A percentile compares a stretch with the other conserved stretches of the same genome.
Evolutionary conservation across 352 stramenopile genomes (phyloP).

Genomic region (Phytophthora ramorum): DNA sequence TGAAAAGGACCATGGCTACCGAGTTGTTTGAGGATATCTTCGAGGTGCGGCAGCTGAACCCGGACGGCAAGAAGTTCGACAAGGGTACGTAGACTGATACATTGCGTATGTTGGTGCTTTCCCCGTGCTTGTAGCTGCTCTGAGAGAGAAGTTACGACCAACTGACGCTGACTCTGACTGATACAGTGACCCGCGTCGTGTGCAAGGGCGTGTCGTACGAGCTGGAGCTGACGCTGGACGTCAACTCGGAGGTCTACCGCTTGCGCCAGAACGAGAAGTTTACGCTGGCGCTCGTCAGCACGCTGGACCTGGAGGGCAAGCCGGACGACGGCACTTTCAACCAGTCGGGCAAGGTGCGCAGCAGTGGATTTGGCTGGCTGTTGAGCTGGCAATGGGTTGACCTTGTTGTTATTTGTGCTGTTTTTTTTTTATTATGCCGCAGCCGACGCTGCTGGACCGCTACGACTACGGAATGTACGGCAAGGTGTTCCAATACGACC

Average conservation of each 20-base stretch:
- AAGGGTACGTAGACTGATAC: conserved; percentile 63
- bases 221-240: conserved; percentile 97
- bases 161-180: conserved; percentile 15
- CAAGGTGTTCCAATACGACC: conserved; percentile 97
- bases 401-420: neutral
- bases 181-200: conserved; percentile 94
- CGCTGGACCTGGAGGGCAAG: conserved; percentile 96
- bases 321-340: conserved; percentile 95
- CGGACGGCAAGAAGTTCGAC: conserved; percentile 98
- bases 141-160: conserved; percentile 1
- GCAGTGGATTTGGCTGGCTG: neutral
- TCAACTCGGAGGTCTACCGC: conserved; percentile 98
- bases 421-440: conserved; percentile 9
- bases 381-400: conserved; percentile 3
- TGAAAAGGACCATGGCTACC: conserved; percentile 65
- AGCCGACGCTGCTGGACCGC: conserved; percentile 94
- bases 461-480: conserved; percentile 99
- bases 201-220: conserved; percentile 98
- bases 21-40: conserved; percentile 99
- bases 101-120: neutral
- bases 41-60: conserved; percentile 97
- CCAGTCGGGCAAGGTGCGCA: conserved; percentile 86
- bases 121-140: neutral
- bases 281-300: conserved; percentile 96
- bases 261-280: conserved; percentile 97